Base-by-base conservation (phyloP, 768 basidiomycete genomes). In the Phylloporus sp. region DNA sequence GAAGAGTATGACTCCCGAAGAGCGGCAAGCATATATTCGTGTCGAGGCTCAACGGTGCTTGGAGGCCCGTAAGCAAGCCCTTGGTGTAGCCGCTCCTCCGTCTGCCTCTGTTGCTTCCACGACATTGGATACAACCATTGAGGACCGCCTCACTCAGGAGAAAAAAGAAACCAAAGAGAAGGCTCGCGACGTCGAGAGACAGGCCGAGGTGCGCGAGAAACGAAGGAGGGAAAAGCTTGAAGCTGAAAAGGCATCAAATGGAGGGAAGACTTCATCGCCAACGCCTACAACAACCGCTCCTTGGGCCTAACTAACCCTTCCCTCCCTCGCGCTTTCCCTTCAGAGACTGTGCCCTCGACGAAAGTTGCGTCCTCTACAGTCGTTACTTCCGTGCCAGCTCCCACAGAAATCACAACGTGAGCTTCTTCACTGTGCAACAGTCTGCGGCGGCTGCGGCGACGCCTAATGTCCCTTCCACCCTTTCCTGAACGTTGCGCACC, bases 391-490 rank as follows among this genome's bases (percentile, higher is more conserved):
- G 90, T 59, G 80, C 88, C 1, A 88, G 89, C n/a, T 78, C 87
- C 50, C 95, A 98, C 65, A 72, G 74, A 20, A 84, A 83, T 39
- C 95, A 98, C 72, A 95, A 92, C 57, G 84, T 97, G 59, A 87
- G 88, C 53, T 95, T 98, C 73, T 92, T 91, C 69, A 88, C 95
- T 58, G 86, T 88, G 8, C 90, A 91, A 52, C 93, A 97, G 59
- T 86, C 89, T 94, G 91, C 59, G 98, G 97, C 64, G 94, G 97
- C 69, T 97, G 95, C 61, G 93, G 93, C 15, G 95, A 97, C 62
- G 75, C 79, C 22, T 67, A 74, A 12, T 95, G 92, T 66, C 83
- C 85, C 0, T 81, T 80, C 62, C 91, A 95, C 62, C 90, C 91
- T 12, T 78, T 83, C 31, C 64, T 69, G 50, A 58, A 49, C 42